A percentile compares a stretch with the other conserved stretches of the same genome.
These are phyloP conservation scores for Incumbomyces lentus DNA, from an alignment of 2,329 filamentous ascomycete genomes.

Conservation along the genomic window DNA sequence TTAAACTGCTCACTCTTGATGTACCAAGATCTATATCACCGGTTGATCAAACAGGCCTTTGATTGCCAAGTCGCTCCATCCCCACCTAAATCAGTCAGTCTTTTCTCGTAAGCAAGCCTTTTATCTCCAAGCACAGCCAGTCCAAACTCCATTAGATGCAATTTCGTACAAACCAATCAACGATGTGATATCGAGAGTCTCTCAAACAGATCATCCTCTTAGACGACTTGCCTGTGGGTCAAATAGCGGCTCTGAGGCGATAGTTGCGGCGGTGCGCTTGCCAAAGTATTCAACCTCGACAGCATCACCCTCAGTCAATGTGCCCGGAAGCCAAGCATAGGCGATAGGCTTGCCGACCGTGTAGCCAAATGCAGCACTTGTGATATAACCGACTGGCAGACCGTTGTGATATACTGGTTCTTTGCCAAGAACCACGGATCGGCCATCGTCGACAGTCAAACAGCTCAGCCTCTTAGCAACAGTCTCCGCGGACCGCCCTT, in stretches of 20 bases:
- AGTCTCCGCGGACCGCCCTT: conserved; percentile 31
- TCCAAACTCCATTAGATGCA: no score
- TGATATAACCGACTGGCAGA: conserved; percentile 46
- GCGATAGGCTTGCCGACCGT: conserved; percentile 49
- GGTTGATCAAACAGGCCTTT: no score
- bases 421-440: conserved; percentile 50
- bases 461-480: conserved; percentile 32
- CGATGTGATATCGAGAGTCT: no score
- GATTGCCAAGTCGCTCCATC: no score
- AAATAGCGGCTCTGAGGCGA: conserved; percentile 41
- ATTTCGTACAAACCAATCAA: no score
- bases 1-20: no score
- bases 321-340: conserved; percentile 46
- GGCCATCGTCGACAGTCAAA: conserved; percentile 46
- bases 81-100: no score
- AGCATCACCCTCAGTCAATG: conserved; percentile 36
- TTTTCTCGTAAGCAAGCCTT: no score
- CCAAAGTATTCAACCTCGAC: conserved; percentile 57
- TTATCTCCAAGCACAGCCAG: no score
- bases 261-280: conserved; percentile 42
- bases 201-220: conserved; percentile 11
- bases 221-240: conserved; percentile 33
- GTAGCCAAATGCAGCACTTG: conserved; percentile 51
- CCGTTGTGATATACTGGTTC: conserved; percentile 48
- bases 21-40: no score